Evolutionary conservation across 148 eudicot species (phyloP).

Genomic region (Diospyros kaki): DNA sequence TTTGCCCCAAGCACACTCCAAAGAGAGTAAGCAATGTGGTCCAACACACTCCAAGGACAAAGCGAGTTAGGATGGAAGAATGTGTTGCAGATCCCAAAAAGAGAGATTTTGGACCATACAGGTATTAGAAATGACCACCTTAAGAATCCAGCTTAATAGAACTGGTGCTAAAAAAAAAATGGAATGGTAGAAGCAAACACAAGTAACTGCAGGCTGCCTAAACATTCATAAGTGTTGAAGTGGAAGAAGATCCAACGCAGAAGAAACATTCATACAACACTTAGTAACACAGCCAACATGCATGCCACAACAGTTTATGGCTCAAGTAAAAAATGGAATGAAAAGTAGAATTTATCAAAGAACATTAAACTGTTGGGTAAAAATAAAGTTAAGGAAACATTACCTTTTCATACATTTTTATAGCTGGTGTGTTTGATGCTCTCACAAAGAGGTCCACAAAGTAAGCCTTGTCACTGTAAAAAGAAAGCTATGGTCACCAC

Average conservation of each 20-base stretch:
- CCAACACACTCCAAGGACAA: too few species aligned
- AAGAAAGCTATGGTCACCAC: slow-evolving; percentile 7
- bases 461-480: slow-evolving; percentile 84
- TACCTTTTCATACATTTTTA: slow-evolving; percentile 99
- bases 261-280: background rate
- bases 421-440: slow-evolving; percentile 96
- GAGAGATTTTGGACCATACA: too few species aligned
- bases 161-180: too few species aligned
- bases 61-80: too few species aligned
- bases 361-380: background rate
- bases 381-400: background rate
- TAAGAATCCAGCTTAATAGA: too few species aligned
- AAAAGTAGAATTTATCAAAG: background rate
- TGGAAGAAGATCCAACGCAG: background rate
- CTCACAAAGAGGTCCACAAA: slow-evolving; percentile 96
- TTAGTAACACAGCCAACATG: background rate
- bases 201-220: too few species aligned
- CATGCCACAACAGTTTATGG: background rate
- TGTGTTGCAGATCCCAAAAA: too few species aligned
- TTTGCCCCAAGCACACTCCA: too few species aligned
- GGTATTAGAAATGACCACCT: too few species aligned
- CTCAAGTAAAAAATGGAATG: background rate
- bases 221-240: background rate
- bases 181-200: too few species aligned
- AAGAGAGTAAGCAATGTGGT: too few species aligned